phyloP scores from a whole-genome alignment of 75 land plant species.

The Chamaecyparis obtusa region DNA sequence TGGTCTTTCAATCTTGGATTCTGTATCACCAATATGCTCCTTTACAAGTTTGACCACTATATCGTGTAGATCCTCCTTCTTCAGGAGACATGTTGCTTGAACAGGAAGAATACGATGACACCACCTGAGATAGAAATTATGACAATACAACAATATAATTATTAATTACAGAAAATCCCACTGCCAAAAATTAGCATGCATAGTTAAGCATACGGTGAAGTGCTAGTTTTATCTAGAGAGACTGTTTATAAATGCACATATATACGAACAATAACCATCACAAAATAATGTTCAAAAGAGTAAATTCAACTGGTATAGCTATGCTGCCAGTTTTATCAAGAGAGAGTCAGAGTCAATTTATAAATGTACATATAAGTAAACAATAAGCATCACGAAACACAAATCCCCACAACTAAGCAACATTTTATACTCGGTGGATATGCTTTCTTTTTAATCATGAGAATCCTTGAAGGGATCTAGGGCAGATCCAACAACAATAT shows the following conservation, averaged over 20 bases:
- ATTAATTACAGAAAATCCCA: neutral
- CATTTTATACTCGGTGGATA: no score
- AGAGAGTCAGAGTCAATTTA: no score
- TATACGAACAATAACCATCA: neutral
- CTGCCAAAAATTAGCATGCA: neutral
- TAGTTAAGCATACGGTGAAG: neutral
- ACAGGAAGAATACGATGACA: conserved; percentile 85
- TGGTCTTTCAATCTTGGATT: conserved; percentile 27
- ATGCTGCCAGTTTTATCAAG: neutral
- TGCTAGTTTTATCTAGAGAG: neutral
- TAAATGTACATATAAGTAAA: neutral
- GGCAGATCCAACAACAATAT: no score
- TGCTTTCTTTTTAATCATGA: no score
- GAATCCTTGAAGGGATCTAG: no score
- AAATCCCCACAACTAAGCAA: no score
- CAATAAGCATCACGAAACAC: neutral
- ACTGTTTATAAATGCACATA: neutral
- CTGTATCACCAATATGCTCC: conserved; percentile 26
- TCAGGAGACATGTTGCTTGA: conserved; percentile 76
- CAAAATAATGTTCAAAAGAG: neutral
- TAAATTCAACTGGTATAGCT: neutral
- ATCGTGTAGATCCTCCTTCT: conserved; percentile 42
- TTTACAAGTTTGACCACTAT: conserved; percentile 53
- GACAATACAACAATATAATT: neutral
- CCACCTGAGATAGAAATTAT: conserved; percentile 52